Evolutionary conservation across 257 asterid genomes (phyloP).

Genomic region (Nicotiana paniculata): DNA sequence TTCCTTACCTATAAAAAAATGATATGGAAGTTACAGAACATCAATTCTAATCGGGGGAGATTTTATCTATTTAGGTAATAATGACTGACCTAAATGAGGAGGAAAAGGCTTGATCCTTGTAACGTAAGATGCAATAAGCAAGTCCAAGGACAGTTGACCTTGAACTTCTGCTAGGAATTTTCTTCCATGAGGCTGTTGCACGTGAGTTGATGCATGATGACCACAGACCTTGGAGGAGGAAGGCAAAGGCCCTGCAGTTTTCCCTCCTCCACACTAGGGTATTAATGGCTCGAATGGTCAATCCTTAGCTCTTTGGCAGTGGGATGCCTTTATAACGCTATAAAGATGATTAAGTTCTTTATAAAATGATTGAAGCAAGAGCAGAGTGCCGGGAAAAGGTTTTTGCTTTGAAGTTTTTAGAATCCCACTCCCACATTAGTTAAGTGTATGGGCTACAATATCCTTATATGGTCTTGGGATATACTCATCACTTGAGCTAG

Average conservation of each 20-base stretch:
- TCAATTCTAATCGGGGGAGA: not conserved
- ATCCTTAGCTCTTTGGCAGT: not conserved
- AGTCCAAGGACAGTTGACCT: not conserved
- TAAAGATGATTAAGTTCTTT: not conserved
- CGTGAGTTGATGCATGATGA: not conserved
- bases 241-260: not conserved
- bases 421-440: not conserved
- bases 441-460: not conserved
- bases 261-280: not conserved
- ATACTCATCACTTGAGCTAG: not conserved
- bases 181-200: not conserved
- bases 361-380: not conserved
- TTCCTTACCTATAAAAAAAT: not conserved
- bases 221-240: not conserved
- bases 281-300: not conserved
- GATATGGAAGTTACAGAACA: not conserved
- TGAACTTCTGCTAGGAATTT: not conserved
- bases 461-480: not conserved
- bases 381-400: not conserved
- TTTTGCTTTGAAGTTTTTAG: not conserved
- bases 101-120: not conserved
- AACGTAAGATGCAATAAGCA: not conserved
- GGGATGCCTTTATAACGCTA: not conserved
- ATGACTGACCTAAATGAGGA: not conserved
- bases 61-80: not conserved